Evolutionary conservation across 371 early-diverging fungal species (phyloP).

Genomic region (Apophysomyces trapeziformis): DNA sequence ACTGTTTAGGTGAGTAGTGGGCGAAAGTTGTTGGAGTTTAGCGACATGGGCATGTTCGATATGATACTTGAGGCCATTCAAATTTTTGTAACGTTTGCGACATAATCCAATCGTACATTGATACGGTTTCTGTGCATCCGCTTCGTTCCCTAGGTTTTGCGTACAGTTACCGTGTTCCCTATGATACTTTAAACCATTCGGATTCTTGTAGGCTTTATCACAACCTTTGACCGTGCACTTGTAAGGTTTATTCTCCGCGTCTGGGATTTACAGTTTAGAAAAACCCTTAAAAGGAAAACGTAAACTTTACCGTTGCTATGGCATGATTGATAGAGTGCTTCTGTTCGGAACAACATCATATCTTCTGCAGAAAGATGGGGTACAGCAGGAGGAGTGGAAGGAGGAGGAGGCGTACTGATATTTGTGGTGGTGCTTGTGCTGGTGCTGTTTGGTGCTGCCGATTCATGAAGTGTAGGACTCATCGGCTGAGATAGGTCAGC

Average conservation of each 20-base stretch:
- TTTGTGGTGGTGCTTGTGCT: neutral
- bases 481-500: neutral
- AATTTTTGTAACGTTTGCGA: constrained; percentile 60
- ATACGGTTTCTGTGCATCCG: constrained; percentile 72
- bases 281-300: neutral
- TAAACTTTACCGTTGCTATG: constrained; percentile 2
- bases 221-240: constrained; percentile 84
- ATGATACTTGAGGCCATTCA: constrained; percentile 96
- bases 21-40: neutral
- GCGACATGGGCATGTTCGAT: constrained; percentile 70
- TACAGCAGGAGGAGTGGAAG: neutral
- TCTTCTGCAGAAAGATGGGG: neutral
- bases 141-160: constrained; percentile 43
- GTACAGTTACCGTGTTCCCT: constrained; percentile 79
- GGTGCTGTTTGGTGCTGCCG: neutral
- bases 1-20: neutral
- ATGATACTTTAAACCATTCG: constrained; percentile 97
- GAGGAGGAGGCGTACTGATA: neutral
- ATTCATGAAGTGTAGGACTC: neutral
- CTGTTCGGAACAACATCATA: constrained; percentile 25
- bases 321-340: constrained; percentile 34
- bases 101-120: constrained; percentile 41
- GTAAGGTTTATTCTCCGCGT: constrained; percentile 39
- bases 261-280: constrained; percentile 5
- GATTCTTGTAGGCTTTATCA: constrained; percentile 96